phyloP scores from a whole-genome alignment of 768 basidiomycete genomes.

The Favolaschia claudopus region DNA sequence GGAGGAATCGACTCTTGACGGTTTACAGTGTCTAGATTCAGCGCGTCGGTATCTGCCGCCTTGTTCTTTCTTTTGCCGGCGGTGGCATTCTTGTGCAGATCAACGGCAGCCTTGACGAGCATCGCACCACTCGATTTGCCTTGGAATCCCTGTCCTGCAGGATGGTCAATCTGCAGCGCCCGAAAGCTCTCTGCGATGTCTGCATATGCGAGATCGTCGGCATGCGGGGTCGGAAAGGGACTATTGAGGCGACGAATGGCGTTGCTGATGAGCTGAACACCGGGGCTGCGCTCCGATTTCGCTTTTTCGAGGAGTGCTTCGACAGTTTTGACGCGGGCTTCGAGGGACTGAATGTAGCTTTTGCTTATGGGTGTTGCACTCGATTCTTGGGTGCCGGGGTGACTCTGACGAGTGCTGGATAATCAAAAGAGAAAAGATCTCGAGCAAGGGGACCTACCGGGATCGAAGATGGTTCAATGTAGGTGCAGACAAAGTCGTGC shows the following conservation, averaged over 20 bases:
- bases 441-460: background rate
- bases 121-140: background rate
- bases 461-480: background rate
- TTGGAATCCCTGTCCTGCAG: background rate
- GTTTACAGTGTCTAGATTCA: background rate
- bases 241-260: background rate
- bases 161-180: background rate
- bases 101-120: background rate
- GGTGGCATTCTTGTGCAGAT: background rate
- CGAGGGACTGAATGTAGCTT: background rate
- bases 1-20: background rate
- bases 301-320: constrained; percentile 6
- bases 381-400: background rate
- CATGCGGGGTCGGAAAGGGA: background rate
- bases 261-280: background rate
- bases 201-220: background rate
- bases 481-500: constrained; percentile 13
- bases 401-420: background rate
- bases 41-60: background rate
- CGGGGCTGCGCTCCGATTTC: background rate
- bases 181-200: constrained; percentile 2
- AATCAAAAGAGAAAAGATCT: background rate
- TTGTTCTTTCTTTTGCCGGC: background rate
- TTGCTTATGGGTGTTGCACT: background rate
- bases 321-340: constrained; percentile 6